Evolutionary conservation across 1,139 yeast species (phyloP).

Genomic region (Zygoascus meyerae): DNA sequence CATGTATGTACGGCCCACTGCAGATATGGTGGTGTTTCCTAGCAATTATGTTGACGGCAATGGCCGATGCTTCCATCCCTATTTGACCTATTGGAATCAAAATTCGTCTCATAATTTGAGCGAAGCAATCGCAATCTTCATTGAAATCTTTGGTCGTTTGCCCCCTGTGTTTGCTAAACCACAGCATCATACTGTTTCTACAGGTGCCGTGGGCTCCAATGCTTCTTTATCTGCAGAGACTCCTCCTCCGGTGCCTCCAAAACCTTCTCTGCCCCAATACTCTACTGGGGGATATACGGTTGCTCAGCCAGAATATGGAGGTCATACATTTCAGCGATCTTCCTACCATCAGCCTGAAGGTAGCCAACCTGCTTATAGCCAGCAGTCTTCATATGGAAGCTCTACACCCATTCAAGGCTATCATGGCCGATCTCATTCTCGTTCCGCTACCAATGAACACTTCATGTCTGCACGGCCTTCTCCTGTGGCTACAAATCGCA

Average conservation of each 20-base stretch:
- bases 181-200: constrained; percentile 13
- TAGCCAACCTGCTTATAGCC: not conserved
- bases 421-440: not conserved
- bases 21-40: constrained; percentile 47
- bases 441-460: too few species aligned
- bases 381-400: not conserved
- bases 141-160: constrained; percentile 41
- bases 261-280: constrained; percentile 10
- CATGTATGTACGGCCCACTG: constrained; percentile 51
- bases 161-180: constrained; percentile 47
- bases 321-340: not conserved
- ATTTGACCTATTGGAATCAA: constrained; percentile 52
- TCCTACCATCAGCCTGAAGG: not conserved
- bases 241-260: constrained; percentile 12
- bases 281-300: constrained; percentile 4
- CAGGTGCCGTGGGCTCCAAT: not conserved
- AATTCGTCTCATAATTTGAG: constrained; percentile 36
- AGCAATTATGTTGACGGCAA: constrained; percentile 68
- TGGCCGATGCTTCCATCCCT: constrained; percentile 71
- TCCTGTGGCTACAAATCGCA: not conserved
- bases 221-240: constrained; percentile 1
- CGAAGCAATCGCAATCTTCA: constrained; percentile 37
- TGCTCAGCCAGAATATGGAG: not conserved
- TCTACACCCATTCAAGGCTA: not conserved
- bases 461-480: too few species aligned